phyloP scores from a whole-genome alignment of 495 filamentous ascomycete genomes.

The Paragyromitra xinjiangensis region DNA sequence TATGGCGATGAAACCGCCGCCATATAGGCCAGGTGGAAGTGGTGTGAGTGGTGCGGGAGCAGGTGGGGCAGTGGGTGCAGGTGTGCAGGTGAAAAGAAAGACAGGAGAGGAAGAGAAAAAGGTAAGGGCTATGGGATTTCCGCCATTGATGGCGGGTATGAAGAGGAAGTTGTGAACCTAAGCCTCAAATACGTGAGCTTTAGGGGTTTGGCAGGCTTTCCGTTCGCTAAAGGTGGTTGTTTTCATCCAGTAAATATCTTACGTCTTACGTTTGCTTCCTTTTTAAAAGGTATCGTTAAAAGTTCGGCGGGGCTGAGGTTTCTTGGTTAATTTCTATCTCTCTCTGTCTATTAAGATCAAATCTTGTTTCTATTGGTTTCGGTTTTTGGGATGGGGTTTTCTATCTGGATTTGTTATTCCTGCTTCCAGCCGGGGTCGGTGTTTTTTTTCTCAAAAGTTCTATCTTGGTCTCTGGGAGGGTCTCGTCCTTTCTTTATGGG shows the following conservation, averaged over 20 bases:
- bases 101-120: slow-evolving; percentile 55
- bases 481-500: slow-evolving; percentile 14
- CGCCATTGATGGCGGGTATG: slow-evolving; percentile 54
- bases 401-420: not conserved
- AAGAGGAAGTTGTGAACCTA: slow-evolving; percentile 41
- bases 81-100: slow-evolving; percentile 40
- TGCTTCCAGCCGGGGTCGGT: slow-evolving; percentile 25
- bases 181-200: not conserved
- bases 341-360: slow-evolving; percentile 11
- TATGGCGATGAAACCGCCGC: slow-evolving; percentile 54
- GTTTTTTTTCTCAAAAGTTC: slow-evolving; percentile 22
- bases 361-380: slow-evolving; percentile 14
- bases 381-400: slow-evolving; percentile 10
- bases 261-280: slow-evolving; percentile 10
- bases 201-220: not conserved
- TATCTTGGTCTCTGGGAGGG: slow-evolving; percentile 18
- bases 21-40: slow-evolving; percentile 44
- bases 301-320: not conserved
- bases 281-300: slow-evolving; percentile 1
- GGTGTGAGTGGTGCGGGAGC: slow-evolving; percentile 1
- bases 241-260: slow-evolving; percentile 15
- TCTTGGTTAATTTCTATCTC: not conserved
- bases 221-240: not conserved
- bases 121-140: slow-evolving; percentile 57
- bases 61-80: slow-evolving; percentile 10